phyloP scores from a whole-genome alignment of 1,284 basidiomycete genomes.

The Afroboletus lepidellus region DNA sequence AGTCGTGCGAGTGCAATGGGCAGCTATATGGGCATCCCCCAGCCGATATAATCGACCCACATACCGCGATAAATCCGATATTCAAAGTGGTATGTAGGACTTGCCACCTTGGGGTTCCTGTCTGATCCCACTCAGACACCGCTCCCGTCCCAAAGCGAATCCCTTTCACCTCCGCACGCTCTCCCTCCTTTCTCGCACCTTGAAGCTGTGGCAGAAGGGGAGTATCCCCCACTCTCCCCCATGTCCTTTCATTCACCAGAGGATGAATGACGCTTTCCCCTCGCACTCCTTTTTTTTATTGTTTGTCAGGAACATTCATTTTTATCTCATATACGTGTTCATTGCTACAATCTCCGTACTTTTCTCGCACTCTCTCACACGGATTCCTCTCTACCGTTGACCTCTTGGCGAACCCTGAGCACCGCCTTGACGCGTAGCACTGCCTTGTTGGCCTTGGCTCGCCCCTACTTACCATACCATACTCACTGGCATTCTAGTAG shows the following conservation, averaged over 20 bases:
- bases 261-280: conserved; percentile 35
- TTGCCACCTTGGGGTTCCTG: conserved; percentile 30
- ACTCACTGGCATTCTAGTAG: conserved; percentile 34
- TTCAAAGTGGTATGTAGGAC: conserved; percentile 80
- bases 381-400: conserved; percentile 22
- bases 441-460: conserved; percentile 20
- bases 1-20: conserved; percentile 39
- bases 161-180: conserved; percentile 45
- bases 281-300: conserved; percentile 33
- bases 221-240: conserved; percentile 64
- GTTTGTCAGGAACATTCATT: conserved; percentile 27
- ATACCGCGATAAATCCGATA: conserved; percentile 81
- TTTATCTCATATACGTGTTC: conserved; percentile 30
- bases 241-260: conserved; percentile 66
- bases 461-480: conserved; percentile 30
- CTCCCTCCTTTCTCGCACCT: conserved; percentile 76
- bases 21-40: conserved; percentile 44
- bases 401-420: conserved; percentile 17
- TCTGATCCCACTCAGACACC: conserved; percentile 46
- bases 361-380: conserved; percentile 11
- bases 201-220: conserved; percentile 77
- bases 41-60: conserved; percentile 55
- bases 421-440: conserved; percentile 14
- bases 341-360: conserved; percentile 28
- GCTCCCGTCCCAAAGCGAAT: conserved; percentile 45